Evolutionary conservation across 305 asterid species (phyloP), one percentile per base, ranked within the genome.

Genomic region (Rubia tinctorum): DNA sequence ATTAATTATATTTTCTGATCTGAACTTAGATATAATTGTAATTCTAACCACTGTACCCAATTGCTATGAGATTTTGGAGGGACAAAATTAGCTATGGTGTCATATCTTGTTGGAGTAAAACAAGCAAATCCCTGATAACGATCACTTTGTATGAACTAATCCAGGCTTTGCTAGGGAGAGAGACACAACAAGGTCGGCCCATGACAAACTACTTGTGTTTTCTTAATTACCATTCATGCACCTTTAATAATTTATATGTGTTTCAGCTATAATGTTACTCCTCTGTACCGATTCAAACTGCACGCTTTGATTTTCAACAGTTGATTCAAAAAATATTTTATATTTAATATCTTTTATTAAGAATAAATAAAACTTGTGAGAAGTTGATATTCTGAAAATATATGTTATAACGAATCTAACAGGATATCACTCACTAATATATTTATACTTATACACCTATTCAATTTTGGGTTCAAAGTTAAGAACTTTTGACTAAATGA

Each of bases 91-190:
- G 68, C 59, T 14, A 53, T 60, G 60, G 17, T 60, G 69, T 72
- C 69, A 44, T 23, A 56, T 60, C 75, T 42, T 72, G 75, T 72
- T 72, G 75, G 68, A 42, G 68, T 71, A 14, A 42, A 59, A 71
- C 44, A 71, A 71, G 68, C 75, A 71, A 43, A 71, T 58, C 68
- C 75, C 67, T 20, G 58, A 59, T 59, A 42, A 43, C 45, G 39
- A n/a, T 23, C 45, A 23, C 44, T 60, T 13, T 71, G 27, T 27
- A 59, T 71, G 68, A 72, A 59, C 39, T 22, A 71, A 59, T 59
- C 45, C 45, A 58, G 10, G 27, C 34, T 51, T 51, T 30, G 64
- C 30, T 30, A 30, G 47, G n/a, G 8, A 12, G 56, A 71, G 56
- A 71, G 40, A 39, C 66, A 39, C 6, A 42, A 55, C 55, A 71